Evolutionary conservation across 2,329 filamentous ascomycete species (phyloP).

Genomic region (Triangularia setosa): DNA sequence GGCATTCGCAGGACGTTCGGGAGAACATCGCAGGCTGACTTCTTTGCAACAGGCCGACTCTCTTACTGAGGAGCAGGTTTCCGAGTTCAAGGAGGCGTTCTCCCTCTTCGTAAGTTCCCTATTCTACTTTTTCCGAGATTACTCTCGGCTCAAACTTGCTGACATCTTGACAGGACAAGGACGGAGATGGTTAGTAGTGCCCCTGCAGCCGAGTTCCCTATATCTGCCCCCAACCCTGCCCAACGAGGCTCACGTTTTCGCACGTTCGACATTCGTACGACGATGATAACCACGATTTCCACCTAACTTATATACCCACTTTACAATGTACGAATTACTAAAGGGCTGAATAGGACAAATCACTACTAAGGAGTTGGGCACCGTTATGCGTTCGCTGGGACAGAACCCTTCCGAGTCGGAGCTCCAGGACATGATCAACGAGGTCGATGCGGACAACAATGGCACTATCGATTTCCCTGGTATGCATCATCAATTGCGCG

Average conservation of each 20-base stretch:
- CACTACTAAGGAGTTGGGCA: slow-evolving; percentile 85
- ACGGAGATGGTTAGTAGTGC: slow-evolving; percentile 75
- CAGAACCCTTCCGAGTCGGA: slow-evolving; percentile 89
- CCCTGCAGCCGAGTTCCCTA: not conserved
- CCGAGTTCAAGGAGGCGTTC: slow-evolving; percentile 99
- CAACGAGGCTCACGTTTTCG: slow-evolving; percentile 12
- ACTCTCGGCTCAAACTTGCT: slow-evolving; percentile 2
- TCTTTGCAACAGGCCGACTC: slow-evolving; percentile 72
- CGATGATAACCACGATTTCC: not conserved
- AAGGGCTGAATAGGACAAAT: slow-evolving; percentile 66
- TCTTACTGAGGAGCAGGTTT: slow-evolving; percentile 99
- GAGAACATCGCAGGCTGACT: slow-evolving; percentile 23
- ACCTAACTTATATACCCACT: not conserved
- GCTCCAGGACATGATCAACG: slow-evolving; percentile 91
- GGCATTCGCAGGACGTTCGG: slow-evolving; percentile 10
- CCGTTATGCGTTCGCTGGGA: slow-evolving; percentile 84
- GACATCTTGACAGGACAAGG: slow-evolving; percentile 64
- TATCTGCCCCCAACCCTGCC: slow-evolving; percentile 8
- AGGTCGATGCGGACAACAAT: slow-evolving; percentile 89
- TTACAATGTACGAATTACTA: slow-evolving; percentile 21
- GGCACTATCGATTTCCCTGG: slow-evolving; percentile 89
- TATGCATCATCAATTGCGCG: slow-evolving; percentile 41
- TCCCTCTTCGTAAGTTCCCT: slow-evolving; percentile 86
- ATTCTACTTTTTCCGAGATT: not conserved
- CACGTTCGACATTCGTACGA: not conserved